Percentiles rank a stretch among this genome's conserved stretches.
phyloP scores from a whole-genome alignment of 148 eudicot genomes.

The Polygonum maritimum region DNA sequence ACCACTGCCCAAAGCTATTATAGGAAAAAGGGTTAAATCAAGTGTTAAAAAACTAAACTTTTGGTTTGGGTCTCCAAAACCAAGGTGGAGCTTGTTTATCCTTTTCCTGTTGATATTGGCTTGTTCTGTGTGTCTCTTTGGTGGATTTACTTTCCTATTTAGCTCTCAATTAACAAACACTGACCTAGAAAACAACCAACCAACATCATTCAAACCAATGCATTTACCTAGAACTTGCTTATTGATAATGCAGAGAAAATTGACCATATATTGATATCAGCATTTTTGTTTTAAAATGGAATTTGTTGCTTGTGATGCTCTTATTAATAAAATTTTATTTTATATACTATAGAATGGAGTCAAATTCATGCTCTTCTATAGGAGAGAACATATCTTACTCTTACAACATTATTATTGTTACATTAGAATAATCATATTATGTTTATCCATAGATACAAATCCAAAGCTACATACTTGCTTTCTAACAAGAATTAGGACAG shows the following conservation, averaged over 20 bases:
- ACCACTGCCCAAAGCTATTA: background rate
- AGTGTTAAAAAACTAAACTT: background rate
- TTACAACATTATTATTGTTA: background rate
- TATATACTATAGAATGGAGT: background rate
- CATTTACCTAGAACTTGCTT: background rate
- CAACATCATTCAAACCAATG: constrained; percentile 3
- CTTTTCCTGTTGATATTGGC: background rate
- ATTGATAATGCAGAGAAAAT: background rate
- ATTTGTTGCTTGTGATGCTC: background rate
- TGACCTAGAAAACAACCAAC: constrained; percentile 3
- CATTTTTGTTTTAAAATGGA: background rate
- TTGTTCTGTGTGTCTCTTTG: background rate
- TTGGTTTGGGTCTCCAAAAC: background rate
- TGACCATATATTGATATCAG: background rate
- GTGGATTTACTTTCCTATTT: constrained; percentile 5
- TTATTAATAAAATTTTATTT: background rate
- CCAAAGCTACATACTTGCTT: background rate
- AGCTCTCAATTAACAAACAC: constrained; percentile 10
- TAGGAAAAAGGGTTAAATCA: background rate
- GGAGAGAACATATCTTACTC: background rate
- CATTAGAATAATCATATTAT: background rate
- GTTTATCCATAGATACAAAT: background rate
- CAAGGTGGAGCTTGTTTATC: background rate
- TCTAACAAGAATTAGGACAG: background rate
- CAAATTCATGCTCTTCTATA: background rate